phyloP scores from a whole-genome alignment of 495 filamentous ascomycete species.

The Xylaria grammica region DNA sequence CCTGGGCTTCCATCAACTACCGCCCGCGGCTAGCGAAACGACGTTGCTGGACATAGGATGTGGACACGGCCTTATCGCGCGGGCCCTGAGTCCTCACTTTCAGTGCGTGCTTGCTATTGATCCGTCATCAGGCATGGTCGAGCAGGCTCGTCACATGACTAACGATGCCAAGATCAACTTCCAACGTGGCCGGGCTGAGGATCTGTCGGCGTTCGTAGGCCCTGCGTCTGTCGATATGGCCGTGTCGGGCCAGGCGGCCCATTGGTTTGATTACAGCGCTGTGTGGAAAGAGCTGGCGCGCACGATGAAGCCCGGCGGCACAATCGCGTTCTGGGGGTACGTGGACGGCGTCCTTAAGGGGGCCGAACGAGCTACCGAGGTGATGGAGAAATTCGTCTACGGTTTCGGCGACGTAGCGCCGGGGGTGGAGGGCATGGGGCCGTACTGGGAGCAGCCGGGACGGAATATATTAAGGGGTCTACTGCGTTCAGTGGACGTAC shows the following conservation, averaged over 20 bases:
- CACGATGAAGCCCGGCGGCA: slow-evolving; percentile 58
- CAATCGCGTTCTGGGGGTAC: slow-evolving; percentile 68
- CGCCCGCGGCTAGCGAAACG: slow-evolving; percentile 33
- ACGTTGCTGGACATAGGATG: slow-evolving; percentile 65
- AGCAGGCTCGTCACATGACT: slow-evolving; percentile 52
- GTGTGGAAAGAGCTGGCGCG: slow-evolving; percentile 61
- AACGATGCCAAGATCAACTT: slow-evolving; percentile 54
- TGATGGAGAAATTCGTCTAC: slow-evolving; percentile 55
- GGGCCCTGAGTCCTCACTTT: slow-evolving; percentile 58
- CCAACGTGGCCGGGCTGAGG: slow-evolving; percentile 54
- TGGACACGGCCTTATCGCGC: slow-evolving; percentile 63
- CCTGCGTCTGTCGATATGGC: slow-evolving; percentile 60
- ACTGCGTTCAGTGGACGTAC: slow-evolving; percentile 55
- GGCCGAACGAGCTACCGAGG: slow-evolving; percentile 50
- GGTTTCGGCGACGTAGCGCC: slow-evolving; percentile 47
- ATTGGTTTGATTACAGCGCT: slow-evolving; percentile 65
- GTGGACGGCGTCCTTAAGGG: slow-evolving; percentile 62
- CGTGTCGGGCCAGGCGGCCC: slow-evolving; percentile 65
- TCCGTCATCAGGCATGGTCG: slow-evolving; percentile 63
- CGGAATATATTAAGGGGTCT: slow-evolving; percentile 57
- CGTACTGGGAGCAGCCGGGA: slow-evolving; percentile 66
- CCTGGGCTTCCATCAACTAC: slow-evolving; percentile 55
- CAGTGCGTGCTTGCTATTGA: slow-evolving; percentile 57
- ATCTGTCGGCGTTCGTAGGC: slow-evolving; percentile 49
- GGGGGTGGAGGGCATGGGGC: slow-evolving; percentile 55